Percentiles rank a stretch among this genome's conserved stretches.
These are phyloP conservation scores for Dionaea muscipula DNA, from an alignment of 179 eudicot species.

Conservation along the genomic window DNA sequence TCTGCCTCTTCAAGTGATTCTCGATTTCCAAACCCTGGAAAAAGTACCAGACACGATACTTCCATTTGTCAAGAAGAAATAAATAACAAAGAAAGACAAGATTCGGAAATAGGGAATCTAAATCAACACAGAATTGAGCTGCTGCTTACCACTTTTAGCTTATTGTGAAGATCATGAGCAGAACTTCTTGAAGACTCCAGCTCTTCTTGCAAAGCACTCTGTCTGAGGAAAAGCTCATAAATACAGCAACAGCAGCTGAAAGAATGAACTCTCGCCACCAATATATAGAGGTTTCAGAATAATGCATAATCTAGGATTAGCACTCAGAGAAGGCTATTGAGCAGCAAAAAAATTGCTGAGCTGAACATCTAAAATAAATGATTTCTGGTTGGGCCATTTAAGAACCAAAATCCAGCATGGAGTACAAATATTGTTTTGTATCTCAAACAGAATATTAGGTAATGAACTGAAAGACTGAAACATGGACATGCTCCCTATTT, in stretches of 20 bases:
- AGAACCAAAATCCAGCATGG: too few species aligned
- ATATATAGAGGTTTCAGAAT: too few species aligned
- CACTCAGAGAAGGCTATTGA: too few species aligned
- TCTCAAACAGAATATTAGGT: too few species aligned
- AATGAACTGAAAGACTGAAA: too few species aligned
- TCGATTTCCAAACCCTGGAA: conserved; percentile 81
- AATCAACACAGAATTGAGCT: conserved; percentile 1
- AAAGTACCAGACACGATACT: conserved; percentile 9
- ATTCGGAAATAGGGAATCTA: neutral
- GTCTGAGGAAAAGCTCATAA: conserved; percentile 52
- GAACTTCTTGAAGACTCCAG: conserved; percentile 42
- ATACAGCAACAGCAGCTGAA: conserved; percentile 15
- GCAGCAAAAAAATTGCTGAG: too few species aligned
- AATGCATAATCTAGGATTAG: too few species aligned
- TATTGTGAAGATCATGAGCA: conserved; percentile 48
- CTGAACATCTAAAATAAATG: too few species aligned
- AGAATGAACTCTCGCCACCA: too few species aligned
- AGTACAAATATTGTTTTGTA: too few species aligned
- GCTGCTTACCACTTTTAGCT: conserved; percentile 54
- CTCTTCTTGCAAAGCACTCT: conserved; percentile 72
- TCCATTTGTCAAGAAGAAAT: neutral
- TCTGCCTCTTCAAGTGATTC: conserved; percentile 58
- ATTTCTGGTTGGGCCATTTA: too few species aligned
- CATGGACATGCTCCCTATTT: too few species aligned
- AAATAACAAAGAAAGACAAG: neutral